Evolutionary conservation across 179 eudicot species (phyloP), one percentile per base, ranked within the genome.

Genomic region (Heliamphora pulchella): DNA sequence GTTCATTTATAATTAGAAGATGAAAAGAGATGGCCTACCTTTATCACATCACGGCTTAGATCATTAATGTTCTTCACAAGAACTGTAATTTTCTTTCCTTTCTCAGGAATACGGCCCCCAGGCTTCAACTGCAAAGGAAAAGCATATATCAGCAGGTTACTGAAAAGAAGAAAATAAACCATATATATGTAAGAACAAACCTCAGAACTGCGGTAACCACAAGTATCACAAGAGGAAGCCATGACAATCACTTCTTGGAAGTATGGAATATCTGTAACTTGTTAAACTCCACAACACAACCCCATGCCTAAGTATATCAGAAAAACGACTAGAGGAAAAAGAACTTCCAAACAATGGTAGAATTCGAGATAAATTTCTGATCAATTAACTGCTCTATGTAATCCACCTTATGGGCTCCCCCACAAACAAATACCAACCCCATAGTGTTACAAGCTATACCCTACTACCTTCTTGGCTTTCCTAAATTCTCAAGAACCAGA

Each of bases 141-240:
- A 50, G 43, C 74, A 63, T 2, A 70, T 39, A 44, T 62, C 70
- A 83, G 54, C 74, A 63, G 4, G 57, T 66, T 64, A 11, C 59
- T 41, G 18, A 50, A 7, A 44, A 22, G 20, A 66, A 20, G 39
- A 46, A 10, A 78, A 22, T 13, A 4, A 47, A 77, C 4, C 48
- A 77, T 50, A 8, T 59, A 14, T 3, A 10, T 8, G 17, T 48
- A 81, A 41, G 4, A 39, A 81, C 88, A 78, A 85, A 96, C 99
- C 99, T 96, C 99, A 44, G 99, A 96, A 83, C 86, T 94, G 67
- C 94, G 94, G 85, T 93, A 96, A 65, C 99, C 99, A 83, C 99
- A 96, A 81, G 89, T 70, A 82, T 96, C 99, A 79, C 99, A 96
- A 70, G 91, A 70, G 81, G 99, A 94, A 80, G 99, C 96, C 99